Evolutionary conservation across 805 yeast genomes (phyloP).

Genomic region (Kluyveromyces siamensis): DNA sequence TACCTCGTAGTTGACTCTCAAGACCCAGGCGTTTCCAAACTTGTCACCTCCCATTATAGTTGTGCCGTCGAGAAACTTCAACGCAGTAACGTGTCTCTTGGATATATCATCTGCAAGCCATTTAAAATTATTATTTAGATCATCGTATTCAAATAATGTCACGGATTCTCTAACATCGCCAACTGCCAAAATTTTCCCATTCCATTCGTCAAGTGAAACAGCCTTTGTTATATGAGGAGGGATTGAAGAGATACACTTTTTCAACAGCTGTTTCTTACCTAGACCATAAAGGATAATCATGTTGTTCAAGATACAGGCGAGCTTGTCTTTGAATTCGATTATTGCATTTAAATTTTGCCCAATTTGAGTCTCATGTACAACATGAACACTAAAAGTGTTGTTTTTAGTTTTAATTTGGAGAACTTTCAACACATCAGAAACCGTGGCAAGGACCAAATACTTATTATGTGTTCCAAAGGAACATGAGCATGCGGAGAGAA

Average conservation of each 20-base stretch:
- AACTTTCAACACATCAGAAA: conserved; percentile 11
- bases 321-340: conserved; percentile 44
- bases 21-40: conserved; percentile 69
- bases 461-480: conserved; percentile 19
- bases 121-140: conserved; percentile 39
- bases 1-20: conserved; percentile 47
- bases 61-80: conserved; percentile 57
- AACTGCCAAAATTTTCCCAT: conserved; percentile 52
- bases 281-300: conserved; percentile 54
- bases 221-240: conserved; percentile 41
- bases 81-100: conserved; percentile 55
- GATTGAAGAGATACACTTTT: conserved; percentile 44
- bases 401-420: conserved; percentile 16
- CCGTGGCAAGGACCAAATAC: conserved; percentile 41
- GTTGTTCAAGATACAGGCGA: conserved; percentile 51
- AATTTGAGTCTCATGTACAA: conserved; percentile 53
- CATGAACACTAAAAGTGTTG: conserved; percentile 30
- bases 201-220: conserved; percentile 39
- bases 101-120: conserved; percentile 64
- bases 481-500: conserved; percentile 10
- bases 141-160: conserved; percentile 45
- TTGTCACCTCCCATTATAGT: conserved; percentile 81
- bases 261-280: conserved; percentile 72
- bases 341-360: conserved; percentile 42
- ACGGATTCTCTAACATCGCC: conserved; percentile 70